Evolutionary conservation across 441 rosid genomes (phyloP).

Genomic region (Brassica balearica): DNA sequence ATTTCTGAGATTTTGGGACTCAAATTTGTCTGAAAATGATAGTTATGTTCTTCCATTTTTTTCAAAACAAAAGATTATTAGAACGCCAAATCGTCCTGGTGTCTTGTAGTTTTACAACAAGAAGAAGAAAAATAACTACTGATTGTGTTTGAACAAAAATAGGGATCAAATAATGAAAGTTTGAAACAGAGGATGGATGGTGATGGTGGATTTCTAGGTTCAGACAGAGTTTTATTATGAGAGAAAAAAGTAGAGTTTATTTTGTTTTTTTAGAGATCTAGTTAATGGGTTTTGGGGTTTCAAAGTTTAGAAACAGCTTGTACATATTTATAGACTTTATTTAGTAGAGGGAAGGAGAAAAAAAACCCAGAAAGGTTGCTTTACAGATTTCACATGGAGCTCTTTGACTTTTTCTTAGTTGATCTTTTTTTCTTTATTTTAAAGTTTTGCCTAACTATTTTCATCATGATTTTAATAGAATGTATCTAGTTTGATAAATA

Average conservation of each 20-base stretch:
- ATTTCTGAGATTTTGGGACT: conserved; percentile 42
- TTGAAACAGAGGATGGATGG: conserved; percentile 11
- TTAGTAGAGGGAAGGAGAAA: not conserved
- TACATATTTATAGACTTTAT: conserved; percentile 2
- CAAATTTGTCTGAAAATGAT: conserved; percentile 32
- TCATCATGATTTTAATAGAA: conserved; percentile 10
- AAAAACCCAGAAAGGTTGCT: not conserved
- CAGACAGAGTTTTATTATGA: conserved; percentile 10
- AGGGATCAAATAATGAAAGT: conserved; percentile 9
- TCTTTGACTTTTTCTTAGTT: not conserved
- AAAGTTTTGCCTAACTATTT: conserved; percentile 8
- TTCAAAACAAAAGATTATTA: not conserved
- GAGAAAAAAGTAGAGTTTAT: not conserved
- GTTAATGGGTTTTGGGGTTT: conserved; percentile 19
- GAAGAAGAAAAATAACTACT: not conserved
- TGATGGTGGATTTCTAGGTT: conserved; percentile 9
- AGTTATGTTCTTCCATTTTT: conserved; percentile 53
- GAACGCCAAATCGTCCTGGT: conserved; percentile 19
- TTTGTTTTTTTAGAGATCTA: conserved; percentile 12
- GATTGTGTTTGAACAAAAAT: not conserved
- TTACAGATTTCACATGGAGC: conserved; percentile 6
- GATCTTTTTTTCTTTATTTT: not conserved
- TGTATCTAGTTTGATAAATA: conserved; percentile 11
- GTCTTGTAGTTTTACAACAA: conserved; percentile 14
- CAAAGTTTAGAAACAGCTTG: not conserved